phyloP scores from a whole-genome alignment of 2,329 filamentous ascomycete species.

The Tolypocladium nubicola region DNA sequence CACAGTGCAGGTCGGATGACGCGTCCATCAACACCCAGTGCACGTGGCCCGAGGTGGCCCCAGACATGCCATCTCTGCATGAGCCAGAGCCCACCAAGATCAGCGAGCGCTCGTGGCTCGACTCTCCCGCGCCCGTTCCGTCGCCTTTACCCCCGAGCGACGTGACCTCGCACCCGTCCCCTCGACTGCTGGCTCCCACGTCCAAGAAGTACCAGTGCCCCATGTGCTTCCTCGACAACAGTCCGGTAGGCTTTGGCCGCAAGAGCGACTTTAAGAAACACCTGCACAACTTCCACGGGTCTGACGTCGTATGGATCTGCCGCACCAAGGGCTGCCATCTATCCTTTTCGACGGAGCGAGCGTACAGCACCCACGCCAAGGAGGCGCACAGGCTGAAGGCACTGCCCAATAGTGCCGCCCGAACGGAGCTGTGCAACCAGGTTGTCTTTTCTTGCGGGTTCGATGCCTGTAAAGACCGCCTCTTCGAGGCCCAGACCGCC shows the following conservation, averaged over 20 bases:
- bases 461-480: conserved; percentile 27
- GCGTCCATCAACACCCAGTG: conserved; percentile 28
- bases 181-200: conserved; percentile 24
- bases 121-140: conserved; percentile 25
- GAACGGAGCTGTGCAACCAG: conserved; percentile 30
- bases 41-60: conserved; percentile 23
- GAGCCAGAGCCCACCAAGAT: conserved; percentile 23
- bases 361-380: conserved; percentile 33
- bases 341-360: conserved; percentile 33
- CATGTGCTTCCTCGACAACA: conserved; percentile 34
- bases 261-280: conserved; percentile 40
- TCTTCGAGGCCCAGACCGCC: conserved; percentile 27
- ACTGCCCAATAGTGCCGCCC: conserved; percentile 28
- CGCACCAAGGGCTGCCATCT: conserved; percentile 28
- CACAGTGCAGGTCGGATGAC: conserved; percentile 26
- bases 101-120: conserved; percentile 26
- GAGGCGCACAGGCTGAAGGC: conserved; percentile 30
- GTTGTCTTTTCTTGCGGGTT: conserved; percentile 35
- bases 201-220: conserved; percentile 33
- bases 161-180: conserved; percentile 24
- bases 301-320: conserved; percentile 32
- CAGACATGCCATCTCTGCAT: conserved; percentile 22
- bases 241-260: conserved; percentile 32
- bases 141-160: conserved; percentile 22
- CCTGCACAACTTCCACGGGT: conserved; percentile 35